These are phyloP conservation scores for Vigna hirtella DNA, from an alignment of 306 rosid genomes.

Conservation along the genomic window DNA sequence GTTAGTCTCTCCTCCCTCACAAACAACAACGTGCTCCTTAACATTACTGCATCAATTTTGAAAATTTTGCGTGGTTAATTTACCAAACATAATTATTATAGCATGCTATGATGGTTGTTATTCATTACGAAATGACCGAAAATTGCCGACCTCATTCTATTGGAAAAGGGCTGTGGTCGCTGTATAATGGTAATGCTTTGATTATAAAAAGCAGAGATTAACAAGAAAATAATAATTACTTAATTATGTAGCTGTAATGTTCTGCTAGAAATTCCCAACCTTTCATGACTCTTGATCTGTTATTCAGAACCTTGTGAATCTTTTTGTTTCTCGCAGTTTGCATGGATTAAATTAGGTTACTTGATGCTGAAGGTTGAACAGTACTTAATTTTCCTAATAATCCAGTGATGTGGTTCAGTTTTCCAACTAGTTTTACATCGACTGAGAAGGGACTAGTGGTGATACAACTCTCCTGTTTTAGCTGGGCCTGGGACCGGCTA, in stretches of 20 bases:
- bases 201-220: not conserved
- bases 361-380: not conserved
- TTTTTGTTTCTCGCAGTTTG: not conserved
- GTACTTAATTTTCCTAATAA: slow-evolving; percentile 4
- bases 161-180: not conserved
- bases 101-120: not conserved
- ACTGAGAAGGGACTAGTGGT: not conserved
- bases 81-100: not conserved
- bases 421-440: not conserved
- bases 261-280: not conserved
- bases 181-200: not conserved
- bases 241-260: not conserved
- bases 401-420: slow-evolving; percentile 15
- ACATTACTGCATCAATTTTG: not conserved
- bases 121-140: not conserved
- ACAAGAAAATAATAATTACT: not conserved
- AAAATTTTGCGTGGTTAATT: not conserved
- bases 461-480: not conserved
- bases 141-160: not conserved
- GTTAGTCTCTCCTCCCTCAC: slow-evolving; percentile 52
- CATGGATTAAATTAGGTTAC: not conserved
- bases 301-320: slow-evolving; percentile 4
- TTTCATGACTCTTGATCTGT: not conserved
- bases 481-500: not conserved
- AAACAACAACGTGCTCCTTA: not conserved